Percentiles rank a stretch among this genome's conserved stretches.
These are phyloP conservation scores for Acorus gramineus DNA, from an alignment of 106 monocot species.

Conservation along the genomic window DNA sequence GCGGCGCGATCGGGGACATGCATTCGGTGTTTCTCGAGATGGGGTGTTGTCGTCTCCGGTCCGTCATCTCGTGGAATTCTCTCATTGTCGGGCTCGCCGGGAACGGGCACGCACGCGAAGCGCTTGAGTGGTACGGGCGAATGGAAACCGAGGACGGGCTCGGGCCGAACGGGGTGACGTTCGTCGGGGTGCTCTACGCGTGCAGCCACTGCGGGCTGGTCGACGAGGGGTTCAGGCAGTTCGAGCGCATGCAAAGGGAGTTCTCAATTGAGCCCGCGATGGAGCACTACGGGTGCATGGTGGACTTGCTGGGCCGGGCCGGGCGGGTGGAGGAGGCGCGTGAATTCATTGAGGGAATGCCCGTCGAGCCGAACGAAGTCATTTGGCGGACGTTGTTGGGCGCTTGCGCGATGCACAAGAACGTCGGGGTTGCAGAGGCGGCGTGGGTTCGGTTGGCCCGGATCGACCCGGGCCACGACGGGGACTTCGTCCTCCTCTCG, in stretches of 20 bases:
- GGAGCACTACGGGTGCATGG: slow-evolving; percentile 86
- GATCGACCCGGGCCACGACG: slow-evolving; percentile 73
- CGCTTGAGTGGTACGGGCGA: slow-evolving; percentile 35
- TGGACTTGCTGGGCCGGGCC: slow-evolving; percentile 69
- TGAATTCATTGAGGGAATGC: slow-evolving; percentile 48
- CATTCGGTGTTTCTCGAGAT: slow-evolving; percentile 64
- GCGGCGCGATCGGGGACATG: slow-evolving; percentile 38
- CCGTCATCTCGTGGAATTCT: slow-evolving; percentile 49
- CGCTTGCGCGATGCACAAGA: slow-evolving; percentile 65
- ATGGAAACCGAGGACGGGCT: slow-evolving; percentile 54
- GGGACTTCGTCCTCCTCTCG: slow-evolving; percentile 73
- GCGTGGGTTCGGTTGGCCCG: slow-evolving; percentile 40
- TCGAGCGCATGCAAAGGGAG: slow-evolving; percentile 37
- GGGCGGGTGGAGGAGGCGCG: slow-evolving; percentile 60
- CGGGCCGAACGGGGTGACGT: slow-evolving; percentile 60
- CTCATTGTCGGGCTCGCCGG: slow-evolving; percentile 51
- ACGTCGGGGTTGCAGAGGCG: slow-evolving; percentile 32
- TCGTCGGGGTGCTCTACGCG: slow-evolving; percentile 70
- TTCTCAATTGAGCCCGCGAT: slow-evolving; percentile 54
- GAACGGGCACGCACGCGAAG: slow-evolving; percentile 50
- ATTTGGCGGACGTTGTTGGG: slow-evolving; percentile 82
- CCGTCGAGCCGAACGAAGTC: slow-evolving; percentile 55
- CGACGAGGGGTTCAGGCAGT: slow-evolving; percentile 51
- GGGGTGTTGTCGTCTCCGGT: slow-evolving; percentile 13
- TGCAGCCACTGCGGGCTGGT: slow-evolving; percentile 87